Evolutionary conservation across 345 rosid species (phyloP), one percentile per base, ranked within the genome.

Genomic region (Psidium friedrichsthalianum): DNA sequence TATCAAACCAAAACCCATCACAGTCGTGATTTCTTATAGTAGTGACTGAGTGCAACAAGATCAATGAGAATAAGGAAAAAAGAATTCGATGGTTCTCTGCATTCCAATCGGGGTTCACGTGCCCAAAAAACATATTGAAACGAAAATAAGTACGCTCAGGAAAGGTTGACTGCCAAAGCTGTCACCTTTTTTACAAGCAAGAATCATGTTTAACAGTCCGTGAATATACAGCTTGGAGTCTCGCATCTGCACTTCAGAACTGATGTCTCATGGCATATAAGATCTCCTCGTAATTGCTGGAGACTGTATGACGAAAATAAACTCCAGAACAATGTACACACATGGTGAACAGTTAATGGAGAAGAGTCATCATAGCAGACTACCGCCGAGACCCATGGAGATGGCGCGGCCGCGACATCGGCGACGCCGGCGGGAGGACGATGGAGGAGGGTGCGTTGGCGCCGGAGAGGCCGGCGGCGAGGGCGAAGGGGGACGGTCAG

Each of bases 331-430:
- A n/a, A n/a, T n/a, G 16, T 10, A 0, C 25, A n/a, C 44, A 32
- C 20, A 27, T 8, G 44, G 51, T 8, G 56, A 32, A 74, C 12
- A 6, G 53, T 5, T 14, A 32, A 32, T 3, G 58, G 36, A 32
- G 74, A 14, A 52, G 32, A 64, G 52, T 16, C 29, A n/a, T n/a
- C n/a, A 16, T 7, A 21, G 32, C 3, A 5, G 16, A 52, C 15
- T 90, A 93, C 98, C 98, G 82, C 99, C 99, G 49, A 97, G 98
- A 85, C 99, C 99, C 99, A 97, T 97, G 87, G 99, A 95, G 90
- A 96, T 95, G 85, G 99, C 96, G 10, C 99, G 56, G 99, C 99
- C 11, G 93, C 98, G 16, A 97, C 98, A 86, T 97, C 99, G 2
- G 99, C 99, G 74, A 94, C 85, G 25, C 99, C 99, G 82, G 99